phyloP scores from a whole-genome alignment of 1,139 yeast genomes.

The Magnusiomyces fungicola region DNA sequence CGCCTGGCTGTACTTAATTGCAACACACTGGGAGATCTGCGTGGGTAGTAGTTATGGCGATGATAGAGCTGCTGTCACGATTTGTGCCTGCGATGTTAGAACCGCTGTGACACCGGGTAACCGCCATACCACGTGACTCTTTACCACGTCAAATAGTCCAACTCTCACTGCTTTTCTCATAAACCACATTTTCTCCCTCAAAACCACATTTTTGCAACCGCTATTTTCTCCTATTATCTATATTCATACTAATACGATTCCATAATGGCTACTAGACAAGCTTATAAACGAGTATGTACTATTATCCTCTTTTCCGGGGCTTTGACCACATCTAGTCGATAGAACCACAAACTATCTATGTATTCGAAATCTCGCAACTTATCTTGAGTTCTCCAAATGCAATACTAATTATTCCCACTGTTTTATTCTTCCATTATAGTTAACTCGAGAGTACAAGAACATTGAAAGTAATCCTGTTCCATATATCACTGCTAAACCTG shows the following conservation, averaged over 20 bases:
- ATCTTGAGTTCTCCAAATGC: slow-evolving; percentile 6
- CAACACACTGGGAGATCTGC: no score
- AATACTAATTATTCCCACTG: slow-evolving; percentile 8
- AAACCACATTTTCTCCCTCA: no score
- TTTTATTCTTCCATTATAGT: slow-evolving; percentile 21
- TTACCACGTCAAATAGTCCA: no score
- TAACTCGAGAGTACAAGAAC: slow-evolving; percentile 72
- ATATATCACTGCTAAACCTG: slow-evolving; percentile 72
- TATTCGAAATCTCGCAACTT: neutral
- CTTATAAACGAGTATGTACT: slow-evolving; percentile 31
- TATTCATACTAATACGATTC: neutral
- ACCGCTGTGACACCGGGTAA: no score
- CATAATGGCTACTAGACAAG: slow-evolving; percentile 32
- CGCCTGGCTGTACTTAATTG: no score
- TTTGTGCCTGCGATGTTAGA: no score
- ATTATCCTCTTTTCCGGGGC: neutral
- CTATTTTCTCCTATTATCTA: no score
- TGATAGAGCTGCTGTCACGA: no score
- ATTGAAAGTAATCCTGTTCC: slow-evolving; percentile 76
- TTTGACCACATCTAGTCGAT: slow-evolving; percentile 1
- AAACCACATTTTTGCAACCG: no score
- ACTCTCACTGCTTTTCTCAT: no score
- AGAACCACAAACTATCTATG: neutral
- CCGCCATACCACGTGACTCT: no score
- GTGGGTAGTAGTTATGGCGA: no score